phyloP scores from a whole-genome alignment of 768 basidiomycete genomes.

The Galerina marginata region DNA sequence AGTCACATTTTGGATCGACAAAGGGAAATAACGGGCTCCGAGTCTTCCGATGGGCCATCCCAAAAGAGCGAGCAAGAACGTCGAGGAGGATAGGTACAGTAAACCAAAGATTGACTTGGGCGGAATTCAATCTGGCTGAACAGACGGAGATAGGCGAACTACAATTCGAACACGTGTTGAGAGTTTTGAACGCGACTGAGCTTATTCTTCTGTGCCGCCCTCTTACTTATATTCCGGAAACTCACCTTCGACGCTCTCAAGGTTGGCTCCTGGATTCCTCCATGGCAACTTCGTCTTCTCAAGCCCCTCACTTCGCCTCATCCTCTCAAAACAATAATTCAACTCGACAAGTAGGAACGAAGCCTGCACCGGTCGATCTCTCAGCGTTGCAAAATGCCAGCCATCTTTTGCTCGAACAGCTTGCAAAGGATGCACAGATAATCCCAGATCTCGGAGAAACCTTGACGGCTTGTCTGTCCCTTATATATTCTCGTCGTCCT shows the following conservation, averaged over 20 bases:
- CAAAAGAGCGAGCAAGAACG: background rate
- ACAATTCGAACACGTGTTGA: slow-evolving; percentile 27
- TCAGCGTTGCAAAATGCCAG: slow-evolving; percentile 68
- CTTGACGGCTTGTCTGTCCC: slow-evolving; percentile 59
- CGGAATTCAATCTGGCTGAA: background rate
- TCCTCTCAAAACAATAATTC: slow-evolving; percentile 24
- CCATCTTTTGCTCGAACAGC: slow-evolving; percentile 67
- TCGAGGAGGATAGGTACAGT: background rate
- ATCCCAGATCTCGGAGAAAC: slow-evolving; percentile 80
- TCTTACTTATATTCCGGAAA: background rate
- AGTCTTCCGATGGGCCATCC: background rate
- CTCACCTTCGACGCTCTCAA: slow-evolving; percentile 1
- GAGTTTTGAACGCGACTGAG: slow-evolving; percentile 35
- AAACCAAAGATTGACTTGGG: background rate
- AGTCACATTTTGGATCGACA: slow-evolving; percentile 1
- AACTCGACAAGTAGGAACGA: slow-evolving; percentile 31
- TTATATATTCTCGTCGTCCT: background rate
- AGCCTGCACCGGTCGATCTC: slow-evolving; percentile 57
- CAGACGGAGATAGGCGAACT: background rate
- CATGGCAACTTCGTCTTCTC: slow-evolving; percentile 24
- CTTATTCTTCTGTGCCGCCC: slow-evolving; percentile 13
- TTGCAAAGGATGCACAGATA: slow-evolving; percentile 73
- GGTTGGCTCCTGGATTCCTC: slow-evolving; percentile 2
- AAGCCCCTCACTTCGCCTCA: slow-evolving; percentile 22
- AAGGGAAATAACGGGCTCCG: slow-evolving; percentile 14